These are phyloP conservation scores for Gloeophyllum trabeum DNA, from an alignment of 768 basidiomycete genomes.

Conservation along the genomic window DNA sequence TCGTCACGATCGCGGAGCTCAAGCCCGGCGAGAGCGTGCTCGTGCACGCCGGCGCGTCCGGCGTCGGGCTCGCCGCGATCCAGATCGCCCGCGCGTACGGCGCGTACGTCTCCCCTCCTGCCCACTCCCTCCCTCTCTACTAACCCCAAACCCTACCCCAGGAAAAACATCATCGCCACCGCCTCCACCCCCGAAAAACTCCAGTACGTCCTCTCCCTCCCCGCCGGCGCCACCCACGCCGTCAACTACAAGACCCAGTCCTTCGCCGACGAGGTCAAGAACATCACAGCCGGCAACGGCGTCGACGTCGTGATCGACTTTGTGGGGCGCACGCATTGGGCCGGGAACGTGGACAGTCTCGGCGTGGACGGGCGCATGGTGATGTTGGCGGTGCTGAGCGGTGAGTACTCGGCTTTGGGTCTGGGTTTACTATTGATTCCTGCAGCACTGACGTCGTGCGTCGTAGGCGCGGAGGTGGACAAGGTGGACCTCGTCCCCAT, in stretches of 20 bases:
- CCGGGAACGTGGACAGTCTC: slow-evolving; percentile 57
- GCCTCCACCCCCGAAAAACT: slow-evolving; percentile 81
- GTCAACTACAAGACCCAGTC: slow-evolving; percentile 82
- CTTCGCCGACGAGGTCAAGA: slow-evolving; percentile 65
- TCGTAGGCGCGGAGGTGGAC: slow-evolving; percentile 38
- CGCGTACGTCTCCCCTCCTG: slow-evolving; percentile 41
- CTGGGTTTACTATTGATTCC: too few species aligned
- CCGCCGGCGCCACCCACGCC: slow-evolving; percentile 60
- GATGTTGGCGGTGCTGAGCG: slow-evolving; percentile 53
- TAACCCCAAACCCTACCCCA: slow-evolving; percentile 16
- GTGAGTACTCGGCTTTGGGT: slow-evolving; percentile 28
- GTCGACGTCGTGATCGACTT: slow-evolving; percentile 83
- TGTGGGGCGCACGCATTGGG: slow-evolving; percentile 66
- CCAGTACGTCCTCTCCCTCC: slow-evolving; percentile 56
- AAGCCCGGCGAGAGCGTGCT: slow-evolving; percentile 66
- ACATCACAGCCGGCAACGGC: slow-evolving; percentile 55
- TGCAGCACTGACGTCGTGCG: slow-evolving; percentile 6
- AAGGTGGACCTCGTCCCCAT: slow-evolving; percentile 52
- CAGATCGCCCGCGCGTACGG: slow-evolving; percentile 70
- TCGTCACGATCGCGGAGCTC: slow-evolving; percentile 58
- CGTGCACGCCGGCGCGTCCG: slow-evolving; percentile 85
- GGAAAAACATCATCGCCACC: slow-evolving; percentile 69
- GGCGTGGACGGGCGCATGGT: slow-evolving; percentile 70
- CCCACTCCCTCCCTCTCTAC: slow-evolving; percentile 2
- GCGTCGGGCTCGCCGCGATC: slow-evolving; percentile 81